phyloP scores from a whole-genome alignment of 805 yeast genomes.

The Yarrowia bubula region DNA sequence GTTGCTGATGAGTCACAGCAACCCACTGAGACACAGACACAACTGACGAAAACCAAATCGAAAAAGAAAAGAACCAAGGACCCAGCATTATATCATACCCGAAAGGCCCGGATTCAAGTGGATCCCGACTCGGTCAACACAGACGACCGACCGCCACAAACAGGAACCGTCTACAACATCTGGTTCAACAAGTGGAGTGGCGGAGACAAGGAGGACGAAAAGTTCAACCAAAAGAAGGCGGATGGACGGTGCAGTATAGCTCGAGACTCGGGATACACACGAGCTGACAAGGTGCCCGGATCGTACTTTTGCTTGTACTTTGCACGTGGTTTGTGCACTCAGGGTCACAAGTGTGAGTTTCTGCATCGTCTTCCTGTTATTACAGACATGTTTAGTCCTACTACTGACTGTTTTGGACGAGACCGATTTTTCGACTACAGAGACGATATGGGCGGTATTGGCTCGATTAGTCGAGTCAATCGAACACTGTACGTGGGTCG shows the following conservation, averaged over 20 bases:
- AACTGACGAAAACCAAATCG: background rate
- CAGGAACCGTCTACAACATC: conserved; percentile 76
- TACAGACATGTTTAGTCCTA: conserved; percentile 58
- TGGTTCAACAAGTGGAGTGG: conserved; percentile 93
- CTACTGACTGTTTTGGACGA: conserved; percentile 89
- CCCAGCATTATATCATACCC: conserved; percentile 39
- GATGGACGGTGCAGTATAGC: conserved; percentile 59
- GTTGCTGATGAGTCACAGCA: background rate
- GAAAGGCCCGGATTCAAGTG: conserved; percentile 66
- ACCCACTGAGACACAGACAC: background rate
- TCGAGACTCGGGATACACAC: conserved; percentile 72
- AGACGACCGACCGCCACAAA: conserved; percentile 69
- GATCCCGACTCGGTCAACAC: conserved; percentile 57
- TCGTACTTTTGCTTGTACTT: conserved; percentile 74
- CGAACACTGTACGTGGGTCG: conserved; percentile 73
- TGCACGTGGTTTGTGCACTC: conserved; percentile 83
- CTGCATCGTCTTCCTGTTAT: conserved; percentile 70
- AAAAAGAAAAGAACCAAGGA: conserved; percentile 19
- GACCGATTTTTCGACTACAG: conserved; percentile 77
- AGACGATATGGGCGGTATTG: conserved; percentile 95
- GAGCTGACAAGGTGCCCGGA: conserved; percentile 52
- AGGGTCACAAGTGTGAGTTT: conserved; percentile 73
- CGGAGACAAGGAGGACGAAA: conserved; percentile 51
- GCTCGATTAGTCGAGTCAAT: conserved; percentile 68
- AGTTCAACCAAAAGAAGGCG: conserved; percentile 45